phyloP scores from a whole-genome alignment of 257 asterid species.

The Capsicum rhomboideum region DNA sequence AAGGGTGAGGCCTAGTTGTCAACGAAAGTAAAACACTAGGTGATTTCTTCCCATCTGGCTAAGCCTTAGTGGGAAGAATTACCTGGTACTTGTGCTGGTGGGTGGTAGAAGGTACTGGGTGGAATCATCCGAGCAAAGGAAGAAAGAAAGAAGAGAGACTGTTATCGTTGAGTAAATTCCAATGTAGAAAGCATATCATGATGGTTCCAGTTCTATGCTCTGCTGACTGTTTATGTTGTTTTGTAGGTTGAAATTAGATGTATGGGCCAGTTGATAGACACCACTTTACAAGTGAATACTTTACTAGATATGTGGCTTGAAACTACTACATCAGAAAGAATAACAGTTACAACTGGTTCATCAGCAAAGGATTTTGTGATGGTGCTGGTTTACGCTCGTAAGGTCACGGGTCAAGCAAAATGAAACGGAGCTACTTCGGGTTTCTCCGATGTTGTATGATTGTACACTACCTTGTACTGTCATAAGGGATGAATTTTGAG shows the following conservation, averaged over 20 bases:
- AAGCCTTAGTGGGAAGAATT: neutral
- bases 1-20: neutral
- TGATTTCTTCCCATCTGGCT: neutral
- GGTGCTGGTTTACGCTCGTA: conserved; percentile 51
- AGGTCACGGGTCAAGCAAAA: neutral
- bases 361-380: conserved; percentile 65
- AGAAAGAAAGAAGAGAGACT: neutral
- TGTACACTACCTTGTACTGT: conserved; percentile 1
- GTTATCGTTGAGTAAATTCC: neutral
- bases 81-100: neutral
- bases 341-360: conserved; percentile 44
- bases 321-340: conserved; percentile 28
- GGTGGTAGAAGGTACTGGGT: neutral
- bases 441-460: neutral
- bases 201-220: neutral
- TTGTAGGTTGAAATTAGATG: conserved; percentile 56
- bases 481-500: neutral
- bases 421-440: too few relatives aligned
- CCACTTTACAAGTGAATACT: conserved; percentile 34
- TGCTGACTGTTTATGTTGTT: neutral
- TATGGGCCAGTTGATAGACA: conserved; percentile 46
- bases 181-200: neutral
- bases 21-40: neutral
- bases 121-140: neutral
- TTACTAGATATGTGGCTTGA: conserved; percentile 54